phyloP scores from a whole-genome alignment of 768 basidiomycete genomes.

The Lanmaoa rubissima region DNA sequence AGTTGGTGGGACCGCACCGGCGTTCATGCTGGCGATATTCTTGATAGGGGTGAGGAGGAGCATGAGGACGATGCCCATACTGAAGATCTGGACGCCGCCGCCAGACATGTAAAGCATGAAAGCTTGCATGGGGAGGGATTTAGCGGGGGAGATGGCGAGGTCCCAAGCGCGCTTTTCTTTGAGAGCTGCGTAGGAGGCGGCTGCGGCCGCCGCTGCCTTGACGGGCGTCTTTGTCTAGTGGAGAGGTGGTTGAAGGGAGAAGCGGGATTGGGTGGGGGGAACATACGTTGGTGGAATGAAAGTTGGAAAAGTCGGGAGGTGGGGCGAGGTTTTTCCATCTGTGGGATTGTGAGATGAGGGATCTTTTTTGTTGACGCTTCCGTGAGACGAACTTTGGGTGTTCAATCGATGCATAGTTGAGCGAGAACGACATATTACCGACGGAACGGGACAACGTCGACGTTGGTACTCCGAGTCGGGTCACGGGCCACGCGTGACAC shows the following conservation, averaged over 20 bases:
- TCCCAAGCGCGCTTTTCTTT: constrained; percentile 87
- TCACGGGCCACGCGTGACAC: too few relatives aligned
- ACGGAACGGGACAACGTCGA: background rate
- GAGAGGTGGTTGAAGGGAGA: background rate
- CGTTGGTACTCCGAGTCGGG: too few relatives aligned
- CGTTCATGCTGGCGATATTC: constrained; percentile 75
- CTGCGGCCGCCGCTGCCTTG: constrained; percentile 34
- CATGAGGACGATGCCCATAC: constrained; percentile 96
- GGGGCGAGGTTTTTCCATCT: constrained; percentile 66
- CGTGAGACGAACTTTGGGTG: constrained; percentile 22
- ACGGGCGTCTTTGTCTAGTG: constrained; percentile 42
- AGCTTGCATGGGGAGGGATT: constrained; percentile 93
- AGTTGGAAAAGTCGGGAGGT: constrained; percentile 65
- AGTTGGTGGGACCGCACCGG: constrained; percentile 46
- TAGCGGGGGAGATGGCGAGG: constrained; percentile 78
- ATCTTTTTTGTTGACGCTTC: too few relatives aligned
- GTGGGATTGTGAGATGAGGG: background rate
- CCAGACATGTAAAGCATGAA: constrained; percentile 99
- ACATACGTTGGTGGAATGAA: constrained; percentile 33
- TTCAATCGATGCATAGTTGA: constrained; percentile 34
- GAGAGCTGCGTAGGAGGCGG: constrained; percentile 59
- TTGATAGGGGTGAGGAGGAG: constrained; percentile 84
- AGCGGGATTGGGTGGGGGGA: background rate
- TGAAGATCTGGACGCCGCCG: constrained; percentile 93
- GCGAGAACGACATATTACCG: constrained; percentile 25